Evolutionary conservation across 2,329 filamentous ascomycete species (phyloP).

Genomic region (Tolypocladium tundrense): DNA sequence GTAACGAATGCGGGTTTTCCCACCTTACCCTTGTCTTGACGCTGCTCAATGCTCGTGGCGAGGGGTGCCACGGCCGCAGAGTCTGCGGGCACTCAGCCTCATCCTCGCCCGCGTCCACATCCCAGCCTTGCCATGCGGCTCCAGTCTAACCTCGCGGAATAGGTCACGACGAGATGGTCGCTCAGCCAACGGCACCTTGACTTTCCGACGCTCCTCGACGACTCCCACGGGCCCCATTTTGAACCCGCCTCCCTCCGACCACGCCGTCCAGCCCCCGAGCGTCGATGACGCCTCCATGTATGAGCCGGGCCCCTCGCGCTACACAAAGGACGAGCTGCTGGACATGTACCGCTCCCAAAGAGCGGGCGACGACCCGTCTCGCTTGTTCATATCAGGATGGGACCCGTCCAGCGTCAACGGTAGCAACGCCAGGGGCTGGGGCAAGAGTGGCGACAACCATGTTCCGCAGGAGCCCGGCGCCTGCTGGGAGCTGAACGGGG

Average conservation of each 20-base stretch:
- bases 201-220: conserved; percentile 53
- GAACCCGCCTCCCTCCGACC: conserved; percentile 24
- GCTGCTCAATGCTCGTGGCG: not conserved
- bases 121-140: not conserved
- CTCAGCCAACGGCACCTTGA: conserved; percentile 51
- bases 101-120: not conserved
- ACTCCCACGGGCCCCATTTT: conserved; percentile 37
- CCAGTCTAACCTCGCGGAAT: not conserved
- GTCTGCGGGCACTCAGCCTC: not conserved
- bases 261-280: conserved; percentile 27
- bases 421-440: conserved; percentile 56
- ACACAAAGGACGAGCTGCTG: conserved; percentile 70
- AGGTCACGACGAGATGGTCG: conserved; percentile 51
- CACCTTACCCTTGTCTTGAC: conserved; percentile 5
- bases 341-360: conserved; percentile 53
- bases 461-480: conserved; percentile 73
- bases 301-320: conserved; percentile 44
- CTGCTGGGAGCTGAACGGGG: conserved; percentile 75
- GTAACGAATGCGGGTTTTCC: not conserved
- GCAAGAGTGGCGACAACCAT: conserved; percentile 64
- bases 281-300: conserved; percentile 19
- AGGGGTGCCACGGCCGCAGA: not conserved
- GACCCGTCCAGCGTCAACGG: conserved; percentile 65
- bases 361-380: conserved; percentile 43
- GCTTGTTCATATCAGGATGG: conserved; percentile 68